Conservation (phyloP, 2,329 filamentous ascomycete genomes). For the Aureobasidium sp. region DNA sequence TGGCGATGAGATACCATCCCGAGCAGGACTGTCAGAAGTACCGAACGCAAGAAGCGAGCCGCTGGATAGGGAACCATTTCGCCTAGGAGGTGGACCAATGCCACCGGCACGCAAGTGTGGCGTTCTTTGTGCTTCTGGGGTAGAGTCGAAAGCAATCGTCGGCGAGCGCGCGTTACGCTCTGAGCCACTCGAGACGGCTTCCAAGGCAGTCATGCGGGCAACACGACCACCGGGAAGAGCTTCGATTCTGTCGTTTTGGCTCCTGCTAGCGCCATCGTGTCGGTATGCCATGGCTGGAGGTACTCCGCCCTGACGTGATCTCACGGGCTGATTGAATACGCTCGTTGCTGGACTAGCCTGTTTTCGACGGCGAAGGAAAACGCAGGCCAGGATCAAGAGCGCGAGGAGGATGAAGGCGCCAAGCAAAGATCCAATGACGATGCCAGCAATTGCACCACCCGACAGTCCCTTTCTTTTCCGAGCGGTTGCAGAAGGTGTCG, state of each 20-base stretch:
- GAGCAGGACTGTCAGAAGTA: constrained; percentile 65
- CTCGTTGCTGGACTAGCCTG: constrained; percentile 58
- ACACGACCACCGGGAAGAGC: constrained; percentile 82
- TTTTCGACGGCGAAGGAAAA: constrained; percentile 50
- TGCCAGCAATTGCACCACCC: constrained; percentile 84
- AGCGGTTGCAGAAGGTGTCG: constrained; percentile 23
- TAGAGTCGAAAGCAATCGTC: constrained; percentile 47
- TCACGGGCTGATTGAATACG: constrained; percentile 86
- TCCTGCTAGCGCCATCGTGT: constrained; percentile 33
- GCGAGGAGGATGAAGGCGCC: constrained; percentile 63
- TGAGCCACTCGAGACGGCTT: constrained; percentile 60
- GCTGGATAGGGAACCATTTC: constrained; percentile 85
- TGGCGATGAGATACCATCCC: constrained; percentile 70
- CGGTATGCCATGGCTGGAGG: constrained; percentile 34
- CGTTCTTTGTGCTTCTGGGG: constrained; percentile 41
- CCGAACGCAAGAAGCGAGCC: constrained; percentile 55
- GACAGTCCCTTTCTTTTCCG: constrained; percentile 50
- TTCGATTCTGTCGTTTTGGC: constrained; percentile 45
- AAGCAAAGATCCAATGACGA: constrained; percentile 72
- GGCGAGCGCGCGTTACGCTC: constrained; percentile 47
- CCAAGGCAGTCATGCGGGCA: constrained; percentile 89
- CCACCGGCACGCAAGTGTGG: constrained; percentile 43
- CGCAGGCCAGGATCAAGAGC: constrained; percentile 54
- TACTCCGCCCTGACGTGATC: constrained; percentile 38
- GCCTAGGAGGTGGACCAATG: constrained; percentile 54